phyloP scores from a whole-genome alignment of 352 stramenopile species.

The Phytopythium sindhum region DNA sequence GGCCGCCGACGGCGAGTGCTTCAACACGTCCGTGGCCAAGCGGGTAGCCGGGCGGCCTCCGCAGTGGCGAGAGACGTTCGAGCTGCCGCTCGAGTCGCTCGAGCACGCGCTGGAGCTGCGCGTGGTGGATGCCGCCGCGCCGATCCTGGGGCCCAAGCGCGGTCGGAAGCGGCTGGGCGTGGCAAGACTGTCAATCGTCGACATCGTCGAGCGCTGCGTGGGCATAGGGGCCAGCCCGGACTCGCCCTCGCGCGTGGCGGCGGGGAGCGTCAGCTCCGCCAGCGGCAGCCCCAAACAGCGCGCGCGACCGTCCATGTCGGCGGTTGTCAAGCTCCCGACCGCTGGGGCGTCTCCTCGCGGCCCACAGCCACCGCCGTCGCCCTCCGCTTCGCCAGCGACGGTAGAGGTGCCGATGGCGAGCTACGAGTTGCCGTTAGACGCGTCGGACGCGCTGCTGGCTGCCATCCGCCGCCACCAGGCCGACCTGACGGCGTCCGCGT shows the following conservation, averaged over 20 bases:
- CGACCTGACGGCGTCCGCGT: background rate
- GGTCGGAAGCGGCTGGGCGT: conserved; percentile 51
- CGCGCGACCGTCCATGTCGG: background rate
- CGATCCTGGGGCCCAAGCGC: conserved; percentile 9
- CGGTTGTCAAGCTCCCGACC: background rate
- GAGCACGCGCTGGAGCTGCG: conserved; percentile 42
- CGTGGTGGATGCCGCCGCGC: conserved; percentile 53
- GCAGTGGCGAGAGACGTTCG: conserved; percentile 58
- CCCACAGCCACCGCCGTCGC: background rate
- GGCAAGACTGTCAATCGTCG: conserved; percentile 33
- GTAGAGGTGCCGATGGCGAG: conserved; percentile 42
- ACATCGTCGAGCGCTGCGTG: conserved; percentile 41
- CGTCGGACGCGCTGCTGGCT: conserved; percentile 40
- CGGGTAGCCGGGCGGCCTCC: conserved; percentile 44
- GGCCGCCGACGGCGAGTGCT: conserved; percentile 6
- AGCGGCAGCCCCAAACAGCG: background rate
- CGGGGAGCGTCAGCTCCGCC: background rate
- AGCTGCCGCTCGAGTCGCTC: conserved; percentile 46
- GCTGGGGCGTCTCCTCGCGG: background rate
- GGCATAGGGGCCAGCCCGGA: conserved; percentile 5
- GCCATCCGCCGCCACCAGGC: conserved; percentile 4
- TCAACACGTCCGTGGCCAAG: conserved; percentile 58
- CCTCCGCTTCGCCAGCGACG: background rate
- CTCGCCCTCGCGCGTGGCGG: conserved; percentile 2
- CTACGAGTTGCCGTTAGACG: conserved; percentile 64